Evolutionary conservation across 2,329 filamentous ascomycete species (phyloP).

Genomic region (Onygenales sp.): DNA sequence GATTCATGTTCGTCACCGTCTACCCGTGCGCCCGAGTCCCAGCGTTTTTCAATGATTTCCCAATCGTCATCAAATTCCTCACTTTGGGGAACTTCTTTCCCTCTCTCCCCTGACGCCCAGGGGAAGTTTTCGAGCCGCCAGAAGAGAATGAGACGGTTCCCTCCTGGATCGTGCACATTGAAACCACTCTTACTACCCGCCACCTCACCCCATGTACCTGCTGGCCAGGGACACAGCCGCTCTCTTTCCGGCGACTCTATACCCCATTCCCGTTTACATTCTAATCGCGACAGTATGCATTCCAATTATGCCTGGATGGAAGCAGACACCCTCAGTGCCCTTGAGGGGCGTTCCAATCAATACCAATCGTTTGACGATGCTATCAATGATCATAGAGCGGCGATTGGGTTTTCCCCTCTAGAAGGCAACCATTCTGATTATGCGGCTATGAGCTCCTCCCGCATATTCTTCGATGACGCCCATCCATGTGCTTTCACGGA

Average conservation of each 20-base stretch:
- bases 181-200: conserved; percentile 24
- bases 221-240: neutral
- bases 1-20: conserved; percentile 13
- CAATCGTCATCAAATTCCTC: conserved; percentile 14
- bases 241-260: neutral
- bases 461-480: neutral
- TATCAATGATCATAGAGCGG: conserved; percentile 7
- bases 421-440: neutral
- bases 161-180: conserved; percentile 24
- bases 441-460: neutral
- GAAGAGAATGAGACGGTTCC: conserved; percentile 25
- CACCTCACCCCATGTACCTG: conserved; percentile 4
- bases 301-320: conserved; percentile 21
- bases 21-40: conserved; percentile 11
- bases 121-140: conserved; percentile 14
- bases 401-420: neutral
- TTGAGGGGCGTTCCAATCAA: conserved; percentile 19
- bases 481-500: neutral
- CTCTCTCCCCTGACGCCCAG: conserved; percentile 14
- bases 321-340: conserved; percentile 24
- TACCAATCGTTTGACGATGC: conserved; percentile 19
- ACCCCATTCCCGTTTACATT: conserved; percentile 2
- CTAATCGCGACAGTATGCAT: neutral
- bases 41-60: conserved; percentile 18
- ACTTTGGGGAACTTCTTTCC: conserved; percentile 15